These are phyloP conservation scores for Stylosanthes scabra DNA, from an alignment of 331 rosid genomes.

Conservation along the genomic window DNA sequence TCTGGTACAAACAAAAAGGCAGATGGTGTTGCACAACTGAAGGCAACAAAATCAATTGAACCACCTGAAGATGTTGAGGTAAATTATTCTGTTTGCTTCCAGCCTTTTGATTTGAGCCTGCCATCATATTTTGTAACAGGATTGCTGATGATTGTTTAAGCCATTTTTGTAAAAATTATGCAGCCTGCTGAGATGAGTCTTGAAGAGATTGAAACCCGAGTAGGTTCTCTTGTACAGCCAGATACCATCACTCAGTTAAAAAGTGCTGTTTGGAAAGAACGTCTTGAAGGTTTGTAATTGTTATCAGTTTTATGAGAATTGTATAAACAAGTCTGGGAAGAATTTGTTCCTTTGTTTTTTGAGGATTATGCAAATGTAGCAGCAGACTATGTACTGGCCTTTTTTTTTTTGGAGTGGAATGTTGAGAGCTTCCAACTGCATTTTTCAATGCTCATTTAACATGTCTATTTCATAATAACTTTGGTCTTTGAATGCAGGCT, in stretches of 20 bases:
- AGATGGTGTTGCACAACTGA: slow-evolving; percentile 70
- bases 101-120: slow-evolving; percentile 33
- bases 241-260: slow-evolving; percentile 79
- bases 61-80: slow-evolving; percentile 95
- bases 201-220: slow-evolving; percentile 92
- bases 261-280: slow-evolving; percentile 95
- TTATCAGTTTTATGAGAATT: slow-evolving; percentile 1
- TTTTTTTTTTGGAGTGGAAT: not conserved
- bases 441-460: not conserved
- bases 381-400: slow-evolving; percentile 5
- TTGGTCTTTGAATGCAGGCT: not conserved
- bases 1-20: slow-evolving; percentile 67
- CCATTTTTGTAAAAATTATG: slow-evolving; percentile 24
- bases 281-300: slow-evolving; percentile 81
- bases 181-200: slow-evolving; percentile 97
- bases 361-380: not conserved
- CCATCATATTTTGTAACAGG: not conserved
- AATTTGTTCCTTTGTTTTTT: not conserved
- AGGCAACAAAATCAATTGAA: slow-evolving; percentile 69
- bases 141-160: slow-evolving; percentile 3
- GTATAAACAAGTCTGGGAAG: not conserved
- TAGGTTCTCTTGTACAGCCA: slow-evolving; percentile 81
- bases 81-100: slow-evolving; percentile 15
- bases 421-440: not conserved
- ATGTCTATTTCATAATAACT: not conserved